phyloP scores from a whole-genome alignment of 2,329 filamentous ascomycete genomes.

The Lachnellula hyalina region DNA sequence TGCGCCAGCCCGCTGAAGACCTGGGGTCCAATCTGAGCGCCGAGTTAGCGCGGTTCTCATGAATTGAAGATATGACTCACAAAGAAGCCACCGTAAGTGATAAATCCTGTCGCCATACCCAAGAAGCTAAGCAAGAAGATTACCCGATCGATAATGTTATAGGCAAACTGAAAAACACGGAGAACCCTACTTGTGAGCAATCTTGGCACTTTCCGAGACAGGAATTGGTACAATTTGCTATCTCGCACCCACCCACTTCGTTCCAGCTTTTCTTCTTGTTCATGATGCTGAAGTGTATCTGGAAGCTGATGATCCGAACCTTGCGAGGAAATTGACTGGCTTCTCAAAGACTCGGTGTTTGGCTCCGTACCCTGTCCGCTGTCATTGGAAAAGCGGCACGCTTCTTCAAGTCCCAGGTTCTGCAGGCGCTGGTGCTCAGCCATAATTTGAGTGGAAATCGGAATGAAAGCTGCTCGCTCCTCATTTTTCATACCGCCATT shows the following conservation, averaged over 20 bases:
- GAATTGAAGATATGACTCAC: slow-evolving; percentile 48
- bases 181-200: slow-evolving; percentile 53
- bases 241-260: slow-evolving; percentile 37
- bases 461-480: slow-evolving; percentile 57
- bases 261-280: slow-evolving; percentile 40
- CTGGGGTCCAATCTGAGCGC: slow-evolving; percentile 52
- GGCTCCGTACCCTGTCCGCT: slow-evolving; percentile 69
- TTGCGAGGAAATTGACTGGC: slow-evolving; percentile 57
- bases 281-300: background rate
- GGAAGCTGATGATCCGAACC: slow-evolving; percentile 36
- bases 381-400: slow-evolving; percentile 61
- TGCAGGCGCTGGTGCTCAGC: slow-evolving; percentile 45
- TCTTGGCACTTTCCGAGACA: slow-evolving; percentile 49
- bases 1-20: slow-evolving; percentile 83
- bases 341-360: slow-evolving; percentile 60
- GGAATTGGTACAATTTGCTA: slow-evolving; percentile 42
- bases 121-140: slow-evolving; percentile 76
- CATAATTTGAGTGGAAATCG: slow-evolving; percentile 52
- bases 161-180: slow-evolving; percentile 52
- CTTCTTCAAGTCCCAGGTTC: slow-evolving; percentile 31
- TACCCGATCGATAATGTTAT: slow-evolving; percentile 67
- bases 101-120: slow-evolving; percentile 64
- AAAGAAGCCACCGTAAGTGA: slow-evolving; percentile 78
- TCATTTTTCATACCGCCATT: slow-evolving; percentile 31
- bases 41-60: background rate